Evolutionary conservation across 306 rosid genomes (phyloP), one percentile per base, ranked within the genome.

Genomic region (Sesbania bispinosa): DNA sequence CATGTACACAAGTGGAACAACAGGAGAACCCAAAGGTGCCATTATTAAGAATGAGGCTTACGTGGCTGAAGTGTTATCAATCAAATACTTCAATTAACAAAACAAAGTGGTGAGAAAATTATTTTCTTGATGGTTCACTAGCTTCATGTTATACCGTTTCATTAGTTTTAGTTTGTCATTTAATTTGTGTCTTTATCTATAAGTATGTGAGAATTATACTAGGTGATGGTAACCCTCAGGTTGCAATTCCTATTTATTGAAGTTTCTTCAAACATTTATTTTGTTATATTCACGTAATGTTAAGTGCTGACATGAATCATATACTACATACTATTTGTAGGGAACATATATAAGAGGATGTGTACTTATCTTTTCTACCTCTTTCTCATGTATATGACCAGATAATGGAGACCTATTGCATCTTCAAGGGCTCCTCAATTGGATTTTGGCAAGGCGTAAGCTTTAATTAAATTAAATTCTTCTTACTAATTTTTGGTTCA

Each of bases 361-460:
- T 90, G 19, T 93, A 84, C 82, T 93, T 93, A 54, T 93, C 98
- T 50, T 93, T 85, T 77, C 98, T 93, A 75, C 97, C 96, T 52
- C 84, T 93, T 78, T 93, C 98, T 46, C 97, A 93, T 67, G 83
- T 90, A n/a, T 90, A 88, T 60, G 98, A 93, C 79, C 97, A 93
- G 86, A 88, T 87, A 70, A 84, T 93, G 59, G 98, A 88, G 69
- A 84, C 86, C 78, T 93, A 90, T 79, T 87, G 88, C 83, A 84
- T 93, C 80, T 85, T 83, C 83, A 93, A 78, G 85, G 93, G 93
- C 21, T 82, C 93, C 60, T 87, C 96, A 21, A 77, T 88, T 52
- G 98, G 97, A 51, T 93, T 81, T 77, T 93, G 98, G 98, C 86
- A 79, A 82, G 98, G 98, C 73, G 98, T 90, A 85, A 87, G 92